A percentile compares a stretch with the other conserved stretches of the same genome.
Conservation (phyloP, 495 filamentous ascomycete species). For the Penicillium tannophilum region DNA sequence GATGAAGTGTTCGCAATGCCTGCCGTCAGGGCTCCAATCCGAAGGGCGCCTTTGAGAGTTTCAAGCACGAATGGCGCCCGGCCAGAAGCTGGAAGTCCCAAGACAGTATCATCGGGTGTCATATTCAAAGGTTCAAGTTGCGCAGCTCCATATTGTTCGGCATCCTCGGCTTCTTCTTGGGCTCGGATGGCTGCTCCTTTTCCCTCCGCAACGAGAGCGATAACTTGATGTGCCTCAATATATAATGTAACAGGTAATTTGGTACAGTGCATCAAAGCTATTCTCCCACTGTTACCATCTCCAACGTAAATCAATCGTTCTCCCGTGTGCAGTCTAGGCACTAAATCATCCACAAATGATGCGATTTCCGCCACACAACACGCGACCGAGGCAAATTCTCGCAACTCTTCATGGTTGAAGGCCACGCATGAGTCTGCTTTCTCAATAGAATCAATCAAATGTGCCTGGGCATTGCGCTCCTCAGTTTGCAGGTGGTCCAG, state of each 20-base stretch:
- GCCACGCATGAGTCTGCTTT: constrained; percentile 37
- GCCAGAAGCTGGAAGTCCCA: constrained; percentile 43
- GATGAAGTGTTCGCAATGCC: constrained; percentile 37
- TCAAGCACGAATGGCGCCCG: constrained; percentile 44
- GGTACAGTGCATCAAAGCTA: constrained; percentile 36
- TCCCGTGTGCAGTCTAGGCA: constrained; percentile 33
- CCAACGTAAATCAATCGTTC: constrained; percentile 43
- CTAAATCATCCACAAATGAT: constrained; percentile 32
- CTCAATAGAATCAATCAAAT: constrained; percentile 32
- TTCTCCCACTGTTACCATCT: constrained; percentile 45
- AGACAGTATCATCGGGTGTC: constrained; percentile 32
- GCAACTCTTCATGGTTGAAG: constrained; percentile 38
- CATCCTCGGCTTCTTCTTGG: constrained; percentile 45
- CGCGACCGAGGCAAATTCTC: constrained; percentile 32
- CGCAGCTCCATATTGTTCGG: constrained; percentile 21
- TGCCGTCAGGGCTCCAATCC: constrained; percentile 34
- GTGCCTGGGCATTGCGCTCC: background rate
- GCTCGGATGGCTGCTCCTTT: constrained; percentile 38
- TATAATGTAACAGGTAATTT: constrained; percentile 43
- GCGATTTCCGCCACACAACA: constrained; percentile 35
- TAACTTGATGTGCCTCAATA: constrained; percentile 34
- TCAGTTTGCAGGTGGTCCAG: background rate
- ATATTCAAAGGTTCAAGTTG: constrained; percentile 31
- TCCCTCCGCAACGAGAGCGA: constrained; percentile 41
- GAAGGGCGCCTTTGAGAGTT: constrained; percentile 33